A percentile compares a stretch with the other conserved stretches of the same genome.
These are phyloP conservation scores for Dioscorea zingiberensis DNA, from an alignment of 106 monocot species.

Conservation along the genomic window DNA sequence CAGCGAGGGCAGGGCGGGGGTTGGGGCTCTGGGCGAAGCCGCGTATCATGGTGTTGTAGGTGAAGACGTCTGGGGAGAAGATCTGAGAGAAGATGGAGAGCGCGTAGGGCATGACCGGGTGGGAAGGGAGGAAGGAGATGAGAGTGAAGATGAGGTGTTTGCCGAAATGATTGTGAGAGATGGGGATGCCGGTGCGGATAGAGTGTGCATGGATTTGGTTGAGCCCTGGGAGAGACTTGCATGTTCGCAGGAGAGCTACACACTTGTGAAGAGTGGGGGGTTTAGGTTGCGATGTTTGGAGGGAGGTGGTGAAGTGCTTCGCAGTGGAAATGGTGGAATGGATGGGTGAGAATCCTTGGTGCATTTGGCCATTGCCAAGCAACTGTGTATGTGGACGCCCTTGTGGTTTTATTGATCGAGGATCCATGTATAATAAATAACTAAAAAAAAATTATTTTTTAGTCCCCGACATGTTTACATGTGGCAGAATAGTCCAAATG, in stretches of 20 bases:
- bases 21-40: slow-evolving; percentile 39
- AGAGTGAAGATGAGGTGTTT: slow-evolving; percentile 77
- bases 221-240: slow-evolving; percentile 22
- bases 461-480: too few species aligned
- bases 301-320: not conserved
- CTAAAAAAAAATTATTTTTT: too few species aligned
- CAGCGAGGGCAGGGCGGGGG: slow-evolving; percentile 49
- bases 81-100: slow-evolving; percentile 41
- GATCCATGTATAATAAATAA: too few species aligned
- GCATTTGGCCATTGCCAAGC: too few species aligned
- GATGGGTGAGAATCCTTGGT: too few species aligned
- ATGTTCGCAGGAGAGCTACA: slow-evolving; percentile 48
- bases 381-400: too few species aligned
- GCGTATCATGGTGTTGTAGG: slow-evolving; percentile 80
- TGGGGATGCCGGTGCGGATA: slow-evolving; percentile 42
- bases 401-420: too few species aligned
- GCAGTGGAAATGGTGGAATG: too few species aligned
- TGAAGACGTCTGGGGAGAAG: slow-evolving; percentile 54
- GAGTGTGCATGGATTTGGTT: slow-evolving; percentile 66
- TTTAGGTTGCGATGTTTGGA: not conserved
- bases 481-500: too few species aligned
- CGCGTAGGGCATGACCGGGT: slow-evolving; percentile 36
- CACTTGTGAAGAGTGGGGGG: slow-evolving; percentile 37
- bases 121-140: slow-evolving; percentile 17
- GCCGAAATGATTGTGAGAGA: slow-evolving; percentile 35